Percentiles rank a stretch among this genome's conserved stretches.
phyloP scores from a whole-genome alignment of 164 flowering plant species.

The Chimonanthus salicifolius region DNA sequence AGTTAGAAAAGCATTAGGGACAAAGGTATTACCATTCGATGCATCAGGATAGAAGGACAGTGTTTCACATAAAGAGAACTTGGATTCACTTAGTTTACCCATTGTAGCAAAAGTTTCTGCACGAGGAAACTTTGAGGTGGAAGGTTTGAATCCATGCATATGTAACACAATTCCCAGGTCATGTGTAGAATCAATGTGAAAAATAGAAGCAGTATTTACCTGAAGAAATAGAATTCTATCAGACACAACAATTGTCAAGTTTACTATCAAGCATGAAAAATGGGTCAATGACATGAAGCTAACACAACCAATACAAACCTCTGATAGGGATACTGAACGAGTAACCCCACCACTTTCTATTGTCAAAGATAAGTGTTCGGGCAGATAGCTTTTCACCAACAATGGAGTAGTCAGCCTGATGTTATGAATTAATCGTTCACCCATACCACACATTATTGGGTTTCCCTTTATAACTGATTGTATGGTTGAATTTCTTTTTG shows the following conservation, averaged over 20 bases:
- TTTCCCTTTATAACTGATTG: neutral
- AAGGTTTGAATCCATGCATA: slow-evolving; percentile 51
- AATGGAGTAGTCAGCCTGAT: slow-evolving; percentile 71
- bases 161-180: slow-evolving; percentile 57
- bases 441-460: slow-evolving; percentile 18
- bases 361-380: slow-evolving; percentile 43
- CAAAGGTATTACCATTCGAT: slow-evolving; percentile 35
- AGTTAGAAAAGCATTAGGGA: neutral
- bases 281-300: neutral
- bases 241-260: neutral
- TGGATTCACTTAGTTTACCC: slow-evolving; percentile 70
- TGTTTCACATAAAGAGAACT: slow-evolving; percentile 57
- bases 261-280: neutral
- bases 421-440: slow-evolving; percentile 44
- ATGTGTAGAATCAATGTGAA: slow-evolving; percentile 78
- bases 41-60: slow-evolving; percentile 44
- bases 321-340: slow-evolving; percentile 42
- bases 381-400: slow-evolving; percentile 64
- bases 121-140: slow-evolving; percentile 58
- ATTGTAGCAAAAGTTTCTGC: slow-evolving; percentile 56
- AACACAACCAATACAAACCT: slow-evolving; percentile 43
- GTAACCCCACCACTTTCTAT: slow-evolving; percentile 68
- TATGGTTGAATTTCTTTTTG: slow-evolving; percentile 20
- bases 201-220: slow-evolving; percentile 62
- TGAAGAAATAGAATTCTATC: slow-evolving; percentile 19